Percentiles rank a stretch among this genome's conserved stretches.
phyloP scores from a whole-genome alignment of 129 eudicot genomes.

The Mikania micrantha region DNA sequence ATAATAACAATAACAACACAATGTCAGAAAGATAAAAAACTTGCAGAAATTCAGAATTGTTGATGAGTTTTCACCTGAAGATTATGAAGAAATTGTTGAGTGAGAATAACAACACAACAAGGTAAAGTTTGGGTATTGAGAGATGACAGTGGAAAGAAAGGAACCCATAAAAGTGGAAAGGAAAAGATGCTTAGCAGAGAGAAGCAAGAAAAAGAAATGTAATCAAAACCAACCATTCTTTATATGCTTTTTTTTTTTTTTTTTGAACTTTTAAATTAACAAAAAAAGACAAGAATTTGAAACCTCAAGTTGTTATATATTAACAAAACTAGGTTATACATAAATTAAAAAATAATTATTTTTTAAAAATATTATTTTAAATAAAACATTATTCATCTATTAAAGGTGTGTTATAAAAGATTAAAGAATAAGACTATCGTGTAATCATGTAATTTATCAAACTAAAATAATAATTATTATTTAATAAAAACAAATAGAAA shows the following conservation, averaged over 20 bases:
- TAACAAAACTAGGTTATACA: too few relatives aligned
- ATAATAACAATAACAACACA: not conserved
- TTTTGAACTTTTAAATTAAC: not conserved
- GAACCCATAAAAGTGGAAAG: slow-evolving; percentile 42
- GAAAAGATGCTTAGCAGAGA: slow-evolving; percentile 82
- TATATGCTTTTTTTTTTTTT: slow-evolving; percentile 6
- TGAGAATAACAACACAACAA: not conserved
- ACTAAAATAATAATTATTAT: too few relatives aligned
- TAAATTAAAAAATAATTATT: too few relatives aligned
- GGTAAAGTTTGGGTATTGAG: slow-evolving; percentile 27
- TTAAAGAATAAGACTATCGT: too few relatives aligned
- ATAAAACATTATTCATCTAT: too few relatives aligned
- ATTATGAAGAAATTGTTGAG: slow-evolving; percentile 35
- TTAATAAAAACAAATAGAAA: too few relatives aligned
- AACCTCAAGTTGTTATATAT: too few relatives aligned
- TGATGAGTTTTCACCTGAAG: slow-evolving; percentile 29
- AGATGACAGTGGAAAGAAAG: slow-evolving; percentile 29
- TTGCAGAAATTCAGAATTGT: slow-evolving; percentile 15
- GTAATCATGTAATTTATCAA: too few relatives aligned
- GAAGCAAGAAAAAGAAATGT: slow-evolving; percentile 49
- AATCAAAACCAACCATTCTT: slow-evolving; percentile 30
- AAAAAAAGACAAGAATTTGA: not conserved
- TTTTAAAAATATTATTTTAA: too few relatives aligned
- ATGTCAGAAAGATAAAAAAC: slow-evolving; percentile 21
- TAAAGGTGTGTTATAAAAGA: too few relatives aligned